Conservation (phyloP, 1,284 basidiomycete genomes). For the Cryptococcus depauperatus region DNA sequence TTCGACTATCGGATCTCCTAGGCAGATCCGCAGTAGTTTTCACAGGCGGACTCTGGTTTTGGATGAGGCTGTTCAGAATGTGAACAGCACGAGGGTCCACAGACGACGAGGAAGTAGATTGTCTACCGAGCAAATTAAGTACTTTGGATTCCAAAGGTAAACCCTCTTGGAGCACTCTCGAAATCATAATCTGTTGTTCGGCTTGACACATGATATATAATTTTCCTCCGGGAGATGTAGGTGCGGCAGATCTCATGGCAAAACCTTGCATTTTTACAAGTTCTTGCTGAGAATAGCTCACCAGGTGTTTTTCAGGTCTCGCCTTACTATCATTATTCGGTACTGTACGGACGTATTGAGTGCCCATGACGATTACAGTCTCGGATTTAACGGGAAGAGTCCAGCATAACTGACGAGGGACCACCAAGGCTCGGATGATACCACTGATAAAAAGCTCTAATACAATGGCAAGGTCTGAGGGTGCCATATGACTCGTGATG, state of each 20-base stretch:
- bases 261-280: constrained; percentile 85
- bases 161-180: constrained; percentile 74
- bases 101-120: constrained; percentile 6
- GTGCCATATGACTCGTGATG: constrained; percentile 65
- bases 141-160: constrained; percentile 79
- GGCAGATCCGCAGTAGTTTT: constrained; percentile 20
- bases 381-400: constrained; percentile 69
- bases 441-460: constrained; percentile 77
- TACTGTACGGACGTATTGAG: constrained; percentile 60
- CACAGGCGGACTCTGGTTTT: not conserved
- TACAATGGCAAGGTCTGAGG: constrained; percentile 64
- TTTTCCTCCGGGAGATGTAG: constrained; percentile 48
- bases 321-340: constrained; percentile 15
- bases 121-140: constrained; percentile 33
- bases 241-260: constrained; percentile 50
- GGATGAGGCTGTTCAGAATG: not conserved
- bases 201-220: constrained; percentile 83
- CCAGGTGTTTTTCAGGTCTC: constrained; percentile 55
- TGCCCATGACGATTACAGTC: constrained; percentile 82
- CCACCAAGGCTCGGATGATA: constrained; percentile 71
- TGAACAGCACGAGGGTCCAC: constrained; percentile 1
- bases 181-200: constrained; percentile 68
- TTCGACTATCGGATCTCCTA: constrained; percentile 46
- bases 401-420: constrained; percentile 78
- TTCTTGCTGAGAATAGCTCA: constrained; percentile 73